Percentiles rank a stretch among this genome's conserved stretches.
Evolutionary conservation across 2,329 filamentous ascomycete genomes (phyloP).

Genomic region (Talaromyces marneffei): DNA sequence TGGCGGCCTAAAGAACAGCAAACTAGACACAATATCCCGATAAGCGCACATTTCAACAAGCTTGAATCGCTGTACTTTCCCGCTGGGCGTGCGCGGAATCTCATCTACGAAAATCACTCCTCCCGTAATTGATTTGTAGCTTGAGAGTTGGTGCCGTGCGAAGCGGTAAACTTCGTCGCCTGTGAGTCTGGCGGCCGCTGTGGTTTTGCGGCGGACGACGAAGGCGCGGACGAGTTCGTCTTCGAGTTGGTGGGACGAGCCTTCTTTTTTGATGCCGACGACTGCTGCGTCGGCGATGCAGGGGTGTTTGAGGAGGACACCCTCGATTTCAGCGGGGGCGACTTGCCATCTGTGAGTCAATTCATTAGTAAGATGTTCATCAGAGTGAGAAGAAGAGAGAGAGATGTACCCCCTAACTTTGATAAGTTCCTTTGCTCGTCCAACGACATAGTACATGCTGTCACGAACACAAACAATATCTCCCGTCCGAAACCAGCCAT

Average conservation of each 20-base stretch:
- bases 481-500: constrained; percentile 42
- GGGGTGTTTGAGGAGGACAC: constrained; percentile 40
- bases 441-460: constrained; percentile 36
- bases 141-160: constrained; percentile 37
- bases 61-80: constrained; percentile 45
- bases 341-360: constrained; percentile 40
- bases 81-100: constrained; percentile 46
- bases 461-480: constrained; percentile 36
- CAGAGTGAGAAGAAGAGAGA: not conserved
- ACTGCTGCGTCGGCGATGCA: constrained; percentile 43
- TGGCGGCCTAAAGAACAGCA: not conserved
- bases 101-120: constrained; percentile 45
- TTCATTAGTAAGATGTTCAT: not conserved
- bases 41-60: constrained; percentile 37
- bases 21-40: constrained; percentile 28
- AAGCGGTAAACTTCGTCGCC: constrained; percentile 42
- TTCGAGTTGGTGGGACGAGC: constrained; percentile 15
- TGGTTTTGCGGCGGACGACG: constrained; percentile 32
- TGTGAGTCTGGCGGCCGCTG: constrained; percentile 23
- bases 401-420: constrained; percentile 40
- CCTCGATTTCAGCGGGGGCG: constrained; percentile 45
- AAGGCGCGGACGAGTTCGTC: constrained; percentile 43
- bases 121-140: constrained; percentile 45
- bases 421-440: constrained; percentile 42
- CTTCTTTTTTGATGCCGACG: constrained; percentile 36